Percentiles rank a stretch among this genome's conserved stretches.
Conservation (phyloP, 1,139 yeast species). For the Protomyces arabidopsidicola region DNA sequence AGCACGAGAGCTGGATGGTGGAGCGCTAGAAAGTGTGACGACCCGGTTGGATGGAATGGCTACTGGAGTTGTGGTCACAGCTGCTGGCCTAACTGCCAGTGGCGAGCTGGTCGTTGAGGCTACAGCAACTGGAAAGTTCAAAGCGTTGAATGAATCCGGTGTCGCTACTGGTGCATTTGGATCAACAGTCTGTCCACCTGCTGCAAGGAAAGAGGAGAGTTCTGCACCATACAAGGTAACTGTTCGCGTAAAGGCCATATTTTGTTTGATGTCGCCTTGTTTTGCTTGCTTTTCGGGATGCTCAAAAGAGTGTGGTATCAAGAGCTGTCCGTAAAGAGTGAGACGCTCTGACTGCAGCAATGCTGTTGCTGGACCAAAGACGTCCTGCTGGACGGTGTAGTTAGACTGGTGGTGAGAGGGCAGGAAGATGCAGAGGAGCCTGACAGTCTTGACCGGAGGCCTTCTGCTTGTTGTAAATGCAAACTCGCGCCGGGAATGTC, state of each 20-base stretch:
- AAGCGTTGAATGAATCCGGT: not conserved
- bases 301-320: slow-evolving; percentile 16
- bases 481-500: not conserved
- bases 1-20: not conserved
- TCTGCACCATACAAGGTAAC: slow-evolving; percentile 22
- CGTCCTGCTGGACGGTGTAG: not conserved
- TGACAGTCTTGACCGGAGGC: not conserved
- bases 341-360: slow-evolving; percentile 7
- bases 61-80: not conserved
- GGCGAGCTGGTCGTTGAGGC: slow-evolving; percentile 2
- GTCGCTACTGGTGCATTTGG: slow-evolving; percentile 7
- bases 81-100: slow-evolving; percentile 5
- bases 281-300: not conserved
- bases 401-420: not conserved
- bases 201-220: slow-evolving; percentile 21
- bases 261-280: not conserved
- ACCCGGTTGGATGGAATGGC: not conserved
- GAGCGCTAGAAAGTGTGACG: not conserved
- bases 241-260: slow-evolving; percentile 15
- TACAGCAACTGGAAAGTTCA: not conserved
- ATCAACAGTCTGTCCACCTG: slow-evolving; percentile 22
- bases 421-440: not conserved
- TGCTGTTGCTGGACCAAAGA: not conserved
- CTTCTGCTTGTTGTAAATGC: not conserved
- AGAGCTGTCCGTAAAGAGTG: slow-evolving; percentile 25